Evolutionary conservation across 1,284 basidiomycete species (phyloP), one percentile per base, ranked within the genome.

Genomic region (Entoloma clypeatum): DNA sequence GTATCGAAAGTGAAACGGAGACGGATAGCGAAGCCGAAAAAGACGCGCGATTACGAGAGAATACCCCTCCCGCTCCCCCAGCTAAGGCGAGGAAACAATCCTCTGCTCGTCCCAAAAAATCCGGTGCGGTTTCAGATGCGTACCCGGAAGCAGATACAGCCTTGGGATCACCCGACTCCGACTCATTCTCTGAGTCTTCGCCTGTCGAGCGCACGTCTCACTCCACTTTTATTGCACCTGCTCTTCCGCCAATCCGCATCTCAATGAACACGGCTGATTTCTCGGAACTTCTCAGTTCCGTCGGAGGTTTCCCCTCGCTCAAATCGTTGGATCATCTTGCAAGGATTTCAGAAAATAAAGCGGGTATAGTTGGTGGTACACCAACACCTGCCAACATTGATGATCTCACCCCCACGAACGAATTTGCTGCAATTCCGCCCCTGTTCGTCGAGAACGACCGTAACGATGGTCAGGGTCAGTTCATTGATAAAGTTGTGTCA

Each of bases 191-290:
- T 6, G 78, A 79, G 50, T 70, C 71, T 5, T 74, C 76, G 1
- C 71, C 75, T 2, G 75, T 84, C 13, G 75, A 83, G 58, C 73
- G 71, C 38, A 78, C 73, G n/a, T 81, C 79, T 11, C 75, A 74
- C 50, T 71, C 83, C 9, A 87, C 86, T 13, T 87, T 79, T 59
- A 86, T 87, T 40, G 82, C 84, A 1, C 86, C 86, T 30, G 86
- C 86, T 4, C 65, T 89, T 21, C 86, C 86, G 3, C 86, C 86
- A 0, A 88, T 90, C 52, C 77, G 87, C 17, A 84, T 90, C 56
- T 92, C 88, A 7, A 77, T 93, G 71, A 83, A 79, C 50, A 74
- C 79, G 28, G 71, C 77, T 2, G 90, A 92, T 60, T 90, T 93
- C 50, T 76, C 83, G 1, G 81, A 86, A 45, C 60, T 87, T 13